A percentile compares a stretch with the other conserved stretches of the same genome.
phyloP scores from a whole-genome alignment of 768 basidiomycete species.

The Psilocybe cubensis region DNA sequence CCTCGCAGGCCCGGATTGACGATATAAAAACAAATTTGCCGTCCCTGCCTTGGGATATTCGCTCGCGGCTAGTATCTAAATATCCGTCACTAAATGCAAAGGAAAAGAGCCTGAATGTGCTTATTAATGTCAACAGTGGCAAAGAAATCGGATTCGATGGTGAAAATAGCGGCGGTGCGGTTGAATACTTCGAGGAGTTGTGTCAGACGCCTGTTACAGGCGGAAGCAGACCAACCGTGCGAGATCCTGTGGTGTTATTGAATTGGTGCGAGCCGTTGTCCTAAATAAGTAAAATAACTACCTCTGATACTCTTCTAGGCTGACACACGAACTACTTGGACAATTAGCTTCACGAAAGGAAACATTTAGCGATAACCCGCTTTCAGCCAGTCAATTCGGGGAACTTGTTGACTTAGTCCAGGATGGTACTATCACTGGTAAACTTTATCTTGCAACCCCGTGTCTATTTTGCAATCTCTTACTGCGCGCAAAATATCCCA shows the following conservation, averaged over 20 bases:
- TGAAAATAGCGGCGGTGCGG: slow-evolving; percentile 48
- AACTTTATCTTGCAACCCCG: slow-evolving; percentile 7
- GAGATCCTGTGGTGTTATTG: slow-evolving; percentile 71
- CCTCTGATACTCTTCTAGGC: slow-evolving; percentile 50
- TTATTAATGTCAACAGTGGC: slow-evolving; percentile 73
- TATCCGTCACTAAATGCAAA: slow-evolving; percentile 46
- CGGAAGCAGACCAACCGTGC: slow-evolving; percentile 16
- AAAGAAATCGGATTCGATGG: slow-evolving; percentile 69
- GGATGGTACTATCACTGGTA: slow-evolving; percentile 69
- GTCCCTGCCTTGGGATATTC: slow-evolving; percentile 72
- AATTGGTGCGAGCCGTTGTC: slow-evolving; percentile 74
- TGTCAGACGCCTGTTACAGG: slow-evolving; percentile 40
- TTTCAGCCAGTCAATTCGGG: slow-evolving; percentile 70
- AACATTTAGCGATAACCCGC: slow-evolving; percentile 57
- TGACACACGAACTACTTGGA: slow-evolving; percentile 86
- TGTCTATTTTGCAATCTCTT: not conserved
- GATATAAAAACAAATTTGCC: slow-evolving; percentile 60
- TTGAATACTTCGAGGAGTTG: slow-evolving; percentile 80
- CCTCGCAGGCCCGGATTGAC: slow-evolving; percentile 63
- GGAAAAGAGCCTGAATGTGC: slow-evolving; percentile 70
- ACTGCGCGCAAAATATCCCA: not conserved
- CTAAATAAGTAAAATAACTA: not conserved
- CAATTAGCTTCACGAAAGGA: slow-evolving; percentile 64
- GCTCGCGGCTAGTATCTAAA: slow-evolving; percentile 52
- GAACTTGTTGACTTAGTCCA: slow-evolving; percentile 80